Evolutionary conservation across 371 early-diverging fungal species (phyloP).

Genomic region (Zopfochytrium polystomum): DNA sequence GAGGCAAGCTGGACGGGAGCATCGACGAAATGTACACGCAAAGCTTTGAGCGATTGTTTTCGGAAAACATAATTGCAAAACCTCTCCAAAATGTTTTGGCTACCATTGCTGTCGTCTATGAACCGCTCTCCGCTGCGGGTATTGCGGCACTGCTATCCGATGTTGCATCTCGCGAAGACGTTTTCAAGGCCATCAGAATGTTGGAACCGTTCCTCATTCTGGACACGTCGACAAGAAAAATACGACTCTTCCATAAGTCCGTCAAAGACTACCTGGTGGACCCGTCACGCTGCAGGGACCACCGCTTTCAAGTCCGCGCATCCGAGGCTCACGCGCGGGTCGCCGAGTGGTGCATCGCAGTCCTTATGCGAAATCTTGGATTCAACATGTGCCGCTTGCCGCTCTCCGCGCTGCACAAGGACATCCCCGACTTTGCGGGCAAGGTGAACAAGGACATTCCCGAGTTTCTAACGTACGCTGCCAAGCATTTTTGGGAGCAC

Average conservation of each 20-base stretch:
- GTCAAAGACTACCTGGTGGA: no score
- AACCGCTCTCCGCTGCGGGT: slow-evolving; percentile 11
- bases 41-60: slow-evolving; percentile 3
- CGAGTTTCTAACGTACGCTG: background rate
- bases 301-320: background rate
- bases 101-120: slow-evolving; percentile 5
- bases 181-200: background rate
- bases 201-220: slow-evolving; percentile 7
- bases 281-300: slow-evolving; percentile 10
- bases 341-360: background rate
- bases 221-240: slow-evolving; percentile 1
- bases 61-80: background rate
- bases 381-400: slow-evolving; percentile 5
- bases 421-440: background rate
- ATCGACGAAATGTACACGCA: slow-evolving; percentile 17
- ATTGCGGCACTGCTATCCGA: slow-evolving; percentile 6
- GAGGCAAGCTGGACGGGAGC: no score
- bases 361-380: background rate
- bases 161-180: no score
- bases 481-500: background rate
- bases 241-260: no score
- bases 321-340: background rate
- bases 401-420: no score
- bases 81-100: slow-evolving; percentile 10
- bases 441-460: background rate